Percentiles rank a stretch among this genome's conserved stretches.
Evolutionary conservation across 2,329 filamentous ascomycete genomes (phyloP).

Genomic region (Colletotrichum phormii): DNA sequence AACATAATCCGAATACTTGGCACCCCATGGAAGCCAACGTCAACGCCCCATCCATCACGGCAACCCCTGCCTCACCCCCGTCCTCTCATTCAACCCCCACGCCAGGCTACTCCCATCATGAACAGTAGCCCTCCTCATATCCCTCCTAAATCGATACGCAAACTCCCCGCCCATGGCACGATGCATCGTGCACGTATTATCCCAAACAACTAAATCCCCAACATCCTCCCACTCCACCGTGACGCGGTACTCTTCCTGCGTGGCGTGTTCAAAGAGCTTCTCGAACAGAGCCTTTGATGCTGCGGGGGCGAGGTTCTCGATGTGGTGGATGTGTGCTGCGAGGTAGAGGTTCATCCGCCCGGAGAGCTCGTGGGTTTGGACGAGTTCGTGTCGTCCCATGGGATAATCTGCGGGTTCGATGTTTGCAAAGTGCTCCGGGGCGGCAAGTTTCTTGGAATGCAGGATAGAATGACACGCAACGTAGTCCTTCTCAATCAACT

Average conservation of each 20-base stretch:
- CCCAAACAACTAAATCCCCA: slow-evolving; percentile 68
- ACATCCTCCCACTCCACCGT: slow-evolving; percentile 59
- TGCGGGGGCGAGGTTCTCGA: slow-evolving; percentile 53
- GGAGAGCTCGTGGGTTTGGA: slow-evolving; percentile 63
- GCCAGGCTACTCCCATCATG: slow-evolving; percentile 37
- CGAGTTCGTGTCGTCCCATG: slow-evolving; percentile 58
- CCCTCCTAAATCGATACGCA: slow-evolving; percentile 59
- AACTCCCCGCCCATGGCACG: slow-evolving; percentile 55
- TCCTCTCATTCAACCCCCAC: neutral
- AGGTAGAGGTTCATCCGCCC: slow-evolving; percentile 65
- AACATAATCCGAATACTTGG: neutral
- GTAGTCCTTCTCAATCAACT: slow-evolving; percentile 53
- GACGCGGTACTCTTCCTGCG: slow-evolving; percentile 58
- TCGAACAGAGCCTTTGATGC: slow-evolving; percentile 51
- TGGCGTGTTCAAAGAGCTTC: slow-evolving; percentile 56
- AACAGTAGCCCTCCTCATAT: slow-evolving; percentile 64
- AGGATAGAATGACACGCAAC: slow-evolving; percentile 62
- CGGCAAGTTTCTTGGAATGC: slow-evolving; percentile 63
- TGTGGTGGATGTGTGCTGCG: slow-evolving; percentile 62
- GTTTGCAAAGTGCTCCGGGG: slow-evolving; percentile 59
- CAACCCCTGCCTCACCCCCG: slow-evolving; percentile 37
- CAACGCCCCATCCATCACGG: neutral
- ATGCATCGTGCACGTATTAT: slow-evolving; percentile 69
- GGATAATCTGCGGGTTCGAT: slow-evolving; percentile 53
- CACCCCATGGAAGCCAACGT: too few species aligned